Conservation (phyloP, 495 filamentous ascomycete species). For the Pyrenula aspistea region DNA sequence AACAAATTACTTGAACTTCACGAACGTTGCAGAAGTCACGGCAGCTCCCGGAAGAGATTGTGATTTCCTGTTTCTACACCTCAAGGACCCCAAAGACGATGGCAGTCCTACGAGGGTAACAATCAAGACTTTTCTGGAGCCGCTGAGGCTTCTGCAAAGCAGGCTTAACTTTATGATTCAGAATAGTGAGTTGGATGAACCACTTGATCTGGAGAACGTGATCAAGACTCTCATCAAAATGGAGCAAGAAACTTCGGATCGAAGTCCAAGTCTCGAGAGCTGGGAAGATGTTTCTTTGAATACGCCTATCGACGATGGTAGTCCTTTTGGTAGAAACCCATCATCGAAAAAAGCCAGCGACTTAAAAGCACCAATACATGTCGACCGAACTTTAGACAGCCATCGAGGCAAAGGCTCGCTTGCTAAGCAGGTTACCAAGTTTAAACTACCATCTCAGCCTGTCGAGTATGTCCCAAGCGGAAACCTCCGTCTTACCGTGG, state of each 20-base stretch:
- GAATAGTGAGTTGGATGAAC: slow-evolving; percentile 54
- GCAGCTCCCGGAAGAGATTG: slow-evolving; percentile 81
- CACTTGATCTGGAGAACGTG: slow-evolving; percentile 48
- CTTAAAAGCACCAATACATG: slow-evolving; percentile 44
- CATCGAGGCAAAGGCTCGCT: slow-evolving; percentile 23
- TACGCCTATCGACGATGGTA: slow-evolving; percentile 43
- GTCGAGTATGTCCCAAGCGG: slow-evolving; percentile 73
- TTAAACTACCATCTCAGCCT: slow-evolving; percentile 73
- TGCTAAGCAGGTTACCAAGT: slow-evolving; percentile 52
- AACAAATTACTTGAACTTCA: slow-evolving; percentile 59
- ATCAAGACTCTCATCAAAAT: slow-evolving; percentile 55
- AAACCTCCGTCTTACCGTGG: slow-evolving; percentile 56
- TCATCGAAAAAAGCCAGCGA: slow-evolving; percentile 34
- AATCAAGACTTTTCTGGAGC: slow-evolving; percentile 86
- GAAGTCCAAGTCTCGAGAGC: slow-evolving; percentile 70
- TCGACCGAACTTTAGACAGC: slow-evolving; percentile 48
- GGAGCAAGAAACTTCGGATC: slow-evolving; percentile 48
- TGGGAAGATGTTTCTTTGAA: slow-evolving; percentile 77
- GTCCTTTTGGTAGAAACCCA: slow-evolving; percentile 11
- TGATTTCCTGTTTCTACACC: slow-evolving; percentile 85
- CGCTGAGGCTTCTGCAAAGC: slow-evolving; percentile 66
- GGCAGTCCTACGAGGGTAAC: slow-evolving; percentile 60
- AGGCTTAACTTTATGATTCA: slow-evolving; percentile 75
- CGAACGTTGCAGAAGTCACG: slow-evolving; percentile 76
- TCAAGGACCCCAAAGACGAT: slow-evolving; percentile 48